Percentiles rank a stretch among this genome's conserved stretches.
These are phyloP conservation scores for Setaria italica DNA, from an alignment of 202 grass and related monocot species.

Conservation along the genomic window DNA sequence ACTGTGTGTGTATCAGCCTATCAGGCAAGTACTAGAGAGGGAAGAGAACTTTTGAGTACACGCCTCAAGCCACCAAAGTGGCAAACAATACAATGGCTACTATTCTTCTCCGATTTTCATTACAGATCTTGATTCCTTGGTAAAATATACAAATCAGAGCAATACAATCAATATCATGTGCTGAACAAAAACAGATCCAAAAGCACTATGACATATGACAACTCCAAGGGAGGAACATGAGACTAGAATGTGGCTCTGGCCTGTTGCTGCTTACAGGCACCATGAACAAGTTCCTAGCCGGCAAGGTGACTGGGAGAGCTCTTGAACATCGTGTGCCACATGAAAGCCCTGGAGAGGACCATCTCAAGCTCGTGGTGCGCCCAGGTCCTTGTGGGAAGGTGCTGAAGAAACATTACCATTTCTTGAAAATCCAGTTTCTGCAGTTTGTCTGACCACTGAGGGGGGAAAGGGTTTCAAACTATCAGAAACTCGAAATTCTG, in stretches of 20 bases:
- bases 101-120: neutral
- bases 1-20: neutral
- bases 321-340: slow-evolving; percentile 99
- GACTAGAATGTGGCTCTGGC: neutral
- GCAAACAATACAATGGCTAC: slow-evolving; percentile 6
- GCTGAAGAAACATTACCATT: slow-evolving; percentile 99
- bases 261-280: neutral
- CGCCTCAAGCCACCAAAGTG: neutral
- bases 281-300: slow-evolving; percentile 40
- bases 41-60: neutral
- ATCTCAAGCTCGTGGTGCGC: slow-evolving; percentile 94
- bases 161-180: neutral
- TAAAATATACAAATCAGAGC: slow-evolving; percentile 46
- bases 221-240: neutral
- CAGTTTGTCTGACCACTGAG: slow-evolving; percentile 93
- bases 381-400: slow-evolving; percentile 91
- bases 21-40: neutral
- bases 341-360: slow-evolving; percentile 92
- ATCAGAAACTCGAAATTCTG: slow-evolving; percentile 3
- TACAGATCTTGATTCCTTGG: neutral
- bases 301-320: slow-evolving; percentile 94
- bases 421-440: slow-evolving; percentile 97
- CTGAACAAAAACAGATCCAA: neutral
- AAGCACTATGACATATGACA: neutral
- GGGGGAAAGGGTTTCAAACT: neutral